Conservation (phyloP, 768 basidiomycete species). For the Suillus subaureus region DNA sequence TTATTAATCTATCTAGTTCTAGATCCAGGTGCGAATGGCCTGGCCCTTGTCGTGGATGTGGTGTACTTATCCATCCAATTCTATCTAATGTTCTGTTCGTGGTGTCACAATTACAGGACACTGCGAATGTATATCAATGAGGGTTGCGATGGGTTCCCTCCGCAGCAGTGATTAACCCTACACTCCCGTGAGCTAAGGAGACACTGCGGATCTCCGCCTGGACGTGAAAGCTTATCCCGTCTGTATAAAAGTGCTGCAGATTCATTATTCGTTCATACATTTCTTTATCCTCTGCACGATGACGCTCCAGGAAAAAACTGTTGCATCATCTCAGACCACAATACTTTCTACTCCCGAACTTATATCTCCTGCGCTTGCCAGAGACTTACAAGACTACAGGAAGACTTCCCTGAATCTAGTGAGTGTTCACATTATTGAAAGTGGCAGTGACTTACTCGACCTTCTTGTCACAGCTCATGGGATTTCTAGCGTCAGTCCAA, state of each 20-base stretch:
- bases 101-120: not conserved
- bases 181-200: not conserved
- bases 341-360: not conserved
- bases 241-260: not conserved
- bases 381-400: slow-evolving; percentile 25
- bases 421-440: not conserved
- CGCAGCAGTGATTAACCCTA: not conserved
- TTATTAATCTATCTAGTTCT: not conserved
- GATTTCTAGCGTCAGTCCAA: slow-evolving; percentile 28
- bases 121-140: not conserved
- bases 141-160: not conserved
- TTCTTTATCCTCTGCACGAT: not conserved
- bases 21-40: not conserved
- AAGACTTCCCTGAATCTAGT: slow-evolving; percentile 27
- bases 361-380: slow-evolving; percentile 17
- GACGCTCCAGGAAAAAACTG: not conserved
- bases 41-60: not conserved
- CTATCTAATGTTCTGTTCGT: not conserved
- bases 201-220: not conserved
- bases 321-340: not conserved
- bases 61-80: not conserved
- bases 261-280: too few species aligned
- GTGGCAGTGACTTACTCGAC: not conserved
- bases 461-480: slow-evolving; percentile 22
- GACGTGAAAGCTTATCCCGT: not conserved